A percentile compares a stretch with the other conserved stretches of the same genome.
Conservation (phyloP, 148 eudicot species). For the Heliosperma pusillum region DNA sequence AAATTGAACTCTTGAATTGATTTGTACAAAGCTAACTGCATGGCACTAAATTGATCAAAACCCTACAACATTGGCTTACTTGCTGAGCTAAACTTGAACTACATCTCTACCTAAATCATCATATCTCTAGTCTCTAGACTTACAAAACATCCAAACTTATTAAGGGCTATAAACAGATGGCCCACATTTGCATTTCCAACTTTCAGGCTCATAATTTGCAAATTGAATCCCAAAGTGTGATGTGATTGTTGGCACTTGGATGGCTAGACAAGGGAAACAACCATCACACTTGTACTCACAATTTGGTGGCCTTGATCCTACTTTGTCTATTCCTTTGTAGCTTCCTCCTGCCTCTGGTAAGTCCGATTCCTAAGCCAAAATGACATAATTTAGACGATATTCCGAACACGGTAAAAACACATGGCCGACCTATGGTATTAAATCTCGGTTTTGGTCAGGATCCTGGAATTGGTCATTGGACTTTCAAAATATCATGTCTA, state of each 20-base stretch:
- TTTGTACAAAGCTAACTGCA: slow-evolving; percentile 28
- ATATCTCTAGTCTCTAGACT: too few relatives aligned
- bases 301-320: slow-evolving; percentile 89
- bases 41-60: slow-evolving; percentile 6
- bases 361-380: background rate
- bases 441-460: background rate
- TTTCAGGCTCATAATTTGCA: slow-evolving; percentile 80
- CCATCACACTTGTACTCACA: slow-evolving; percentile 81
- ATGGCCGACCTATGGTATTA: background rate
- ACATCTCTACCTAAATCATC: too few relatives aligned
- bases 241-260: slow-evolving; percentile 67
- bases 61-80: background rate
- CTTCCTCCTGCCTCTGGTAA: background rate
- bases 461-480: background rate
- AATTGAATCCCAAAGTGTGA: slow-evolving; percentile 45
- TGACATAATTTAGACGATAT: background rate
- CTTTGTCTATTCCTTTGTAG: slow-evolving; percentile 30
- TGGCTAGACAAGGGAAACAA: slow-evolving; percentile 76
- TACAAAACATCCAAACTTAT: slow-evolving; percentile 6
- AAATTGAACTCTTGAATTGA: slow-evolving; percentile 17
- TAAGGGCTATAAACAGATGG: slow-evolving; percentile 66
- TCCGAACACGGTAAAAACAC: too few relatives aligned
- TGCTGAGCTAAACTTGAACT: background rate
- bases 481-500: background rate
- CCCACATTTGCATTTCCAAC: slow-evolving; percentile 98